Evolutionary conservation across 495 filamentous ascomycete genomes (phyloP).

Genomic region (Wilcoxina mikolae): DNA sequence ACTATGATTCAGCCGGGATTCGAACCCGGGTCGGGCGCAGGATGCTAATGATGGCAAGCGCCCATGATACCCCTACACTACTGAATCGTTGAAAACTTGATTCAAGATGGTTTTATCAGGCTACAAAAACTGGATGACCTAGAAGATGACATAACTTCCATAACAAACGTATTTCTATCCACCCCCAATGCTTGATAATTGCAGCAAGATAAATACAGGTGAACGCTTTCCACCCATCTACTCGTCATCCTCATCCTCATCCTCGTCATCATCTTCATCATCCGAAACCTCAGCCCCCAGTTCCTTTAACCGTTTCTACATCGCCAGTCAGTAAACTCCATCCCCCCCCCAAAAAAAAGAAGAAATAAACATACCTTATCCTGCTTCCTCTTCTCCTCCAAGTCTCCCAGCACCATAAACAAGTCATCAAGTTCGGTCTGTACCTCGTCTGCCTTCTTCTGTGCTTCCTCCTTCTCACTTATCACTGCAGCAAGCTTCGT

Average conservation of each 20-base stretch:
- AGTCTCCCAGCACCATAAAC: slow-evolving; percentile 71
- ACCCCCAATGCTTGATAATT: not conserved
- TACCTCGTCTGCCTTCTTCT: slow-evolving; percentile 27
- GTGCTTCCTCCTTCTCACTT: slow-evolving; percentile 17
- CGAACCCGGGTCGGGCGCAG: not conserved
- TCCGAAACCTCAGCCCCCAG: slow-evolving; percentile 64
- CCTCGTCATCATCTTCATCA: slow-evolving; percentile 57
- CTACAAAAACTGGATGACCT: too few species aligned
- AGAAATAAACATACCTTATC: slow-evolving; percentile 51
- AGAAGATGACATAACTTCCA: too few species aligned
- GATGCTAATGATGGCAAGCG: not conserved
- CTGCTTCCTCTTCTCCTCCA: slow-evolving; percentile 67
- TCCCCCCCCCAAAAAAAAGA: not conserved
- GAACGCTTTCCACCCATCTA: slow-evolving; percentile 32
- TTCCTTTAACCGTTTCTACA: slow-evolving; percentile 54
- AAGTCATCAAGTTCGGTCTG: slow-evolving; percentile 74
- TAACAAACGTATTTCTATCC: not conserved
- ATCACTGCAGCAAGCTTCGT: slow-evolving; percentile 7
- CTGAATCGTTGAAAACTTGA: not conserved
- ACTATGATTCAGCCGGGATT: too few species aligned
- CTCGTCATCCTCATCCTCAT: slow-evolving; percentile 47
- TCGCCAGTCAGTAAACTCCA: slow-evolving; percentile 26
- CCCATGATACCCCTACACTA: too few species aligned
- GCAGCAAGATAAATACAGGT: not conserved
- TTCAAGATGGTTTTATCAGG: not conserved